Conservation (phyloP, 1,139 yeast genomes). For the Debaryomycetaceae sp. region DNA sequence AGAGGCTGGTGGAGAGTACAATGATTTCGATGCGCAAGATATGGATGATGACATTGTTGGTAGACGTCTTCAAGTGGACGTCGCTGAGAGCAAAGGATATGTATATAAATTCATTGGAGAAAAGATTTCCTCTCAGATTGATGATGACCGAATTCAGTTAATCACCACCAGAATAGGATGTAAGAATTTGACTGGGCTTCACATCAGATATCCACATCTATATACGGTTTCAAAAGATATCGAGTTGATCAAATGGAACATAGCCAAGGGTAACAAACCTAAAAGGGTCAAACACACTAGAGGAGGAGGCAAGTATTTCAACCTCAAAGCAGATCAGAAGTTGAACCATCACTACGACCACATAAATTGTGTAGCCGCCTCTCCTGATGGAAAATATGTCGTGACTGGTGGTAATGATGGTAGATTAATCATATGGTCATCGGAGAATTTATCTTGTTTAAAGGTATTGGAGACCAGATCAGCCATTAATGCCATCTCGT, state of each 20-base stretch:
- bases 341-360: constrained; percentile 71
- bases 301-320: constrained; percentile 53
- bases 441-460: constrained; percentile 69
- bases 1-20: constrained; percentile 39
- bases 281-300: constrained; percentile 58
- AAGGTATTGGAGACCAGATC: constrained; percentile 78
- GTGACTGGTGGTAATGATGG: constrained; percentile 90
- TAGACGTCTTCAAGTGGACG: constrained; percentile 78
- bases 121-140: constrained; percentile 39
- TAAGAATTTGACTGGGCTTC: constrained; percentile 51
- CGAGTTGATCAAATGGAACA: constrained; percentile 74
- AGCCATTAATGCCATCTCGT: constrained; percentile 66
- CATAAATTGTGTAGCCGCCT: constrained; percentile 74
- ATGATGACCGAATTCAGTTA: constrained; percentile 30
- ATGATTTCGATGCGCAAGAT: constrained; percentile 87
- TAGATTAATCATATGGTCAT: constrained; percentile 79
- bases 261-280: constrained; percentile 46
- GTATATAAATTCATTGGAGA: constrained; percentile 68
- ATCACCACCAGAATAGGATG: constrained; percentile 56
- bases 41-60: constrained; percentile 83
- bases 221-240: constrained; percentile 85
- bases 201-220: constrained; percentile 55
- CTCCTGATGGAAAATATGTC: constrained; percentile 82
- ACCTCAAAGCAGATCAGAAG: constrained; percentile 36
- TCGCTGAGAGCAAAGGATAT: constrained; percentile 83